These are phyloP conservation scores for Pythium apleroticum DNA, from an alignment of 352 stramenopile genomes.

Conservation along the genomic window DNA sequence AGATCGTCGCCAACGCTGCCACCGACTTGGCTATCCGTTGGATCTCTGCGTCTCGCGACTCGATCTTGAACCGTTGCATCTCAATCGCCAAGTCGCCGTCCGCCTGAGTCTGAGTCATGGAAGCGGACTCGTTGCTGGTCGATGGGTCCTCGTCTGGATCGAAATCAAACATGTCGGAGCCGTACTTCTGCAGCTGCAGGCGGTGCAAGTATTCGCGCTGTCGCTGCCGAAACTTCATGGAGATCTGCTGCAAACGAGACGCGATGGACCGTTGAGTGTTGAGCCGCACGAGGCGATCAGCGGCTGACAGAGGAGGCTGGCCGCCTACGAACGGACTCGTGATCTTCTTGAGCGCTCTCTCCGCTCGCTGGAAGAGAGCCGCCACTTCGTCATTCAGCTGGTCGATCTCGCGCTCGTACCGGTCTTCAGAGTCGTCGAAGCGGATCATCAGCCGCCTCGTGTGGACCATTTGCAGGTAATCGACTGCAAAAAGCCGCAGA, in stretches of 20 bases:
- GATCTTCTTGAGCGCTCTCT: constrained; percentile 71
- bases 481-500: constrained; percentile 36
- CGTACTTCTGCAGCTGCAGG: constrained; percentile 73
- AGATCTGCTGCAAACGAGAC: constrained; percentile 58
- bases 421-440: constrained; percentile 65
- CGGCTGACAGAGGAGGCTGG: constrained; percentile 40
- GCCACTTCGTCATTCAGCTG: constrained; percentile 64
- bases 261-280: constrained; percentile 76
- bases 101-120: constrained; percentile 30
- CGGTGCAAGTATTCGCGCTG: constrained; percentile 76
- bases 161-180: constrained; percentile 60
- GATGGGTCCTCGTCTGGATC: constrained; percentile 21
- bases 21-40: constrained; percentile 77
- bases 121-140: neutral
- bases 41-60: constrained; percentile 69
- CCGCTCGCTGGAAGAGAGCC: constrained; percentile 61
- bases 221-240: constrained; percentile 53
- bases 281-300: constrained; percentile 55
- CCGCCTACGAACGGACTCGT: constrained; percentile 54
- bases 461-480: constrained; percentile 80
- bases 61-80: constrained; percentile 48
- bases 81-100: constrained; percentile 34
- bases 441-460: constrained; percentile 80
- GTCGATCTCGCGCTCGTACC: constrained; percentile 75
- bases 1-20: constrained; percentile 60